These are phyloP conservation scores for Gracilaria caudata DNA, from an alignment of 23 red algal genomes.

Conservation along the genomic window DNA sequence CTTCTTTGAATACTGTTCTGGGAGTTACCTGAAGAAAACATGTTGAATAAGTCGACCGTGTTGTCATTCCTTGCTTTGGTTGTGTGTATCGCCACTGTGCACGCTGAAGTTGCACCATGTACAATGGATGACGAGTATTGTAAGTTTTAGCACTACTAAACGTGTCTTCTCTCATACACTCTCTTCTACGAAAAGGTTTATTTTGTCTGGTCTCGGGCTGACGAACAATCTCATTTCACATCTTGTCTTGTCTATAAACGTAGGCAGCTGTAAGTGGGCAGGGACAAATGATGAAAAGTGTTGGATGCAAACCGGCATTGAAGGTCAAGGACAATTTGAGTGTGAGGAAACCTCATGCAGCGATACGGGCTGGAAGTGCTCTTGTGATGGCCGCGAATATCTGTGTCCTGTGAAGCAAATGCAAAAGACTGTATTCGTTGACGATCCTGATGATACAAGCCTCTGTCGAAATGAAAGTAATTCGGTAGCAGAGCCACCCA, in stretches of 20 bases:
- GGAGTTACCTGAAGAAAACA: not conserved
- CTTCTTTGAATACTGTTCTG: no score
- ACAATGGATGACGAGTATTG: not conserved
- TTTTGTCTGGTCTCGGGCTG: not conserved
- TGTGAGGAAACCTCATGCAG: not conserved
- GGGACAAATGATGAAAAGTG: slow-evolving; percentile 3
- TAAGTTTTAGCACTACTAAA: not conserved
- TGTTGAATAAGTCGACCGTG: not conserved
- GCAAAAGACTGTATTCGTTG: not conserved
- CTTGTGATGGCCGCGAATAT: slow-evolving; percentile 44
- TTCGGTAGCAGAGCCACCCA: not conserved
- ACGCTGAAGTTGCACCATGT: slow-evolving; percentile 15
- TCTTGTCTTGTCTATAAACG: not conserved
- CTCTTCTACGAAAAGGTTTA: no score
- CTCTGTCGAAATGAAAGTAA: slow-evolving; percentile 18
- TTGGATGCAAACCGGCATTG: not conserved
- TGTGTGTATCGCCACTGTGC: no score
- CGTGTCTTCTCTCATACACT: not conserved
- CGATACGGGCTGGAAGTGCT: slow-evolving; percentile 44
- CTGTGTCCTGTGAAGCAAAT: slow-evolving; percentile 26
- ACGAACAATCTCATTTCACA: not conserved
- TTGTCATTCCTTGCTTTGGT: not conserved
- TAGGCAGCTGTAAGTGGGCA: slow-evolving; percentile 27
- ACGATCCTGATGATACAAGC: not conserved
- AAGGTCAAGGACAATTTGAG: slow-evolving; percentile 12